Evolutionary conservation across 2,329 filamentous ascomycete genomes (phyloP).

Genomic region (Balansia obtecta): DNA sequence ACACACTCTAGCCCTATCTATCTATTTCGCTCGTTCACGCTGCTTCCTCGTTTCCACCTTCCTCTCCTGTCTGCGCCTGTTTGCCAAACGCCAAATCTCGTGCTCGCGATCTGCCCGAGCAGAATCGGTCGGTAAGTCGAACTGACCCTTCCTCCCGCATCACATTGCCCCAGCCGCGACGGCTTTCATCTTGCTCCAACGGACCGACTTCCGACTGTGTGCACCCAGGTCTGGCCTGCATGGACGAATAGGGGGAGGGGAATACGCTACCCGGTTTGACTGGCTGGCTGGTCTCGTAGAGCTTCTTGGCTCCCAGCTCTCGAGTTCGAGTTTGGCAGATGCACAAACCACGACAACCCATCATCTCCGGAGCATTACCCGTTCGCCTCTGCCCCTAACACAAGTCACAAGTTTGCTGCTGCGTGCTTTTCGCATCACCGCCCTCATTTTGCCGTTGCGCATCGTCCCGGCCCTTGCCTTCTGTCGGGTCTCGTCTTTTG

Average conservation of each 20-base stretch:
- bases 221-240: neutral
- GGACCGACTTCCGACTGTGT: neutral
- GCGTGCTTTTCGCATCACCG: neutral
- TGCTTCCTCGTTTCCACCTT: neutral
- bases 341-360: neutral
- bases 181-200: neutral
- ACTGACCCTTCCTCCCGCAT: neutral
- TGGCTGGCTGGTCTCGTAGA: neutral
- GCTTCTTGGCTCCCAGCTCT: neutral
- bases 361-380: neutral
- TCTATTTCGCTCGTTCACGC: neutral
- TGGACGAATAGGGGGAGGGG: neutral
- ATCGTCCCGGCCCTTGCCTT: neutral
- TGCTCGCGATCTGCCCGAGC: neutral
- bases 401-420: neutral
- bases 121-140: constrained; percentile 5
- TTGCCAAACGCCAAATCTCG: constrained; percentile 1
- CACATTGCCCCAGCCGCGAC: constrained; percentile 1
- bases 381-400: neutral
- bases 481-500: no score
- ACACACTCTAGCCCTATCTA: neutral
- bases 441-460: neutral
- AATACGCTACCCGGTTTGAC: neutral
- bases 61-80: constrained; percentile 1
- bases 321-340: neutral